Base-by-base conservation (phyloP, 306 rosid species). In the Trichosanthes truncata region DNA sequence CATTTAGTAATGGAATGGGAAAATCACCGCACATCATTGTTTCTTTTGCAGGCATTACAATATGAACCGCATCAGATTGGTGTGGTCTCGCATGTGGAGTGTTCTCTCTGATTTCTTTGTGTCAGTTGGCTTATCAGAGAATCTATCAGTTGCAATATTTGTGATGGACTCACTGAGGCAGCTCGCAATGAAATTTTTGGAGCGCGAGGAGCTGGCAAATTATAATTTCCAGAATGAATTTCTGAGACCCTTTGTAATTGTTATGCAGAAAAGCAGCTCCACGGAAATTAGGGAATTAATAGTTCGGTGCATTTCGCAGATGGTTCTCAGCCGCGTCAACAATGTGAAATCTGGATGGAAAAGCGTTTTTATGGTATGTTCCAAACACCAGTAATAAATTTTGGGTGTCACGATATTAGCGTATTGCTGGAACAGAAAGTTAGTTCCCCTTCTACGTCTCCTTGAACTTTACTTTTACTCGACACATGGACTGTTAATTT, bases 331-430 rank as follows among this genome's bases (percentile, higher is more conserved):
- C 81, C 97, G 99, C 59, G 99, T 96, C 88, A 87, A 82, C 79
- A 90, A 93, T 72, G 99, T 96, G 89, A 96, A 96, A 85, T 96
- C 99, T 77, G 99, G 99, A 82, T 96, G 99, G 99, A 96, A 93
- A 88, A 96, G 99, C 83, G 99, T 96, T 87, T 91, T 96, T 77
- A 85, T 88, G 99, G 99, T 96, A 93, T 74, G 93, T 67, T 66
- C 21, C 79, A 20, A 60, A 65, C 80, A 80, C 51, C 49, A 23
- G 36, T 9, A 3, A 7, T 18, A 26, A 11, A 48, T 26, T 48
- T 65, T 74, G 41, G 21, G 45, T 12, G 40, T 46, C 31, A 71
- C 49, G 45, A 23, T 45, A 23, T 2, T 71, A 6, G 26, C 14
- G 0, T 68, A 68, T 43, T 71, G 38, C 36, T 40, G 13, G 76